Base-by-base conservation (phyloP, 129 eudicot genomes). In the Artemisia argyi region DNA sequence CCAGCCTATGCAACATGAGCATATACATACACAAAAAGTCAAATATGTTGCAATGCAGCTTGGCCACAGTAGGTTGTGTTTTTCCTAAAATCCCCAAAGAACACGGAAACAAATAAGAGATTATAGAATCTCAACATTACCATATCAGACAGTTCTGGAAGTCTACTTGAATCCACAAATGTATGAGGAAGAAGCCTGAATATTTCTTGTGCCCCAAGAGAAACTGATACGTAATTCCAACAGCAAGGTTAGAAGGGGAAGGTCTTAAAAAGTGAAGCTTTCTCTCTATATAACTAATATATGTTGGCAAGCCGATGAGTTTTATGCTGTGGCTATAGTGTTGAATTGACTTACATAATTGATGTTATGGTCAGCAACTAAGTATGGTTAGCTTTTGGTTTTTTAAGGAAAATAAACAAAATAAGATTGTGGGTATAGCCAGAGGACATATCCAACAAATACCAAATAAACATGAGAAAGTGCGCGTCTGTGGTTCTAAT, bases 181-280 rank as follows among this genome's bases (percentile, higher is more conserved):
- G 89, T 88, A 82, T 95, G 97, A 80, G 97, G 99, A 75, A 95
- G 94, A 78, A 95, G 99, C 88, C 86, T 95, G 83, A 95, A 95
- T 39, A 90, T 90, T 70, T 95, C 99, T 73, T 87, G 89, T 57
- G 97, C 97, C 54, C 99, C 99, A 59, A 81, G 87, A 7, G 97
- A 90, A 74, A 88, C 99, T 94, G 82, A 78, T 69, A 46, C 63
- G 55, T 49, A 32, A 70, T 65, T 13, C 17, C 61, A 59, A 51
- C 60, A 50, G 46, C 9, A 7, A 35, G 8, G 44, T 5, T 7
- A 35, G 44, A 35, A 35, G 44, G 9, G 8, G 10, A 5, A 39
- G 7, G 46, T 39, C 10, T 28, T 28, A 28, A 28, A 28, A 28
- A 28, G 32, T 52, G n/a, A n/a, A n/a, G n/a, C n/a, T n/a, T n/a